Base-by-base conservation (phyloP, 2,329 filamentous ascomycete species). In the Penicillium decumbens region DNA sequence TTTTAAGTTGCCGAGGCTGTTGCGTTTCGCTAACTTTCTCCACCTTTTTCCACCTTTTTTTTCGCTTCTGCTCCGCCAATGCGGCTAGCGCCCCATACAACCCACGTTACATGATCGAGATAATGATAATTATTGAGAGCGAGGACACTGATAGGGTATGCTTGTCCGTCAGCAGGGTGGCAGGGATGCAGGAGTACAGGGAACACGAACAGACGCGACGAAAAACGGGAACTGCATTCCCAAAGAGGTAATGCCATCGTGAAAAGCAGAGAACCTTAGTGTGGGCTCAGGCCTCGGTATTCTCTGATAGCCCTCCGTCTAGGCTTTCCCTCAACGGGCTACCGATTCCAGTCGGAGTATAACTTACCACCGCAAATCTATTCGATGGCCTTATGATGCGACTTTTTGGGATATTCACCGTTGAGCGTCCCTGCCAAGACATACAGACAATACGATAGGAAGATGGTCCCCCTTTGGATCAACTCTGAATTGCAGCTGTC, bases 191-290 rank as follows among this genome's bases (percentile, higher is more conserved):
- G 9, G 6, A 23, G 27, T 40, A 29, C 24, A 35, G 39, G 3
- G 27, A 37, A 45, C 6, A n/a, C 12, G 3, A 40, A 41, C 27
- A 29, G 30, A 28, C 35, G 24, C 30, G 32, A 27, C 12, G 32
- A n/a, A 28, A 15, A n/a, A 20, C 46, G 46, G 53, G 50, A 53
- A 39, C 25, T 13, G 41, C 41, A 53, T 50, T 43, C 53, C 50
- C 50, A 45, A 46, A 46, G 10, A 25, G 47, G 53, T 33, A 53
- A 55, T 27, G 30, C 8, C 29, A n/a, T 18, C 2, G 18, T 18
- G 37, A 23, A 46, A 30, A 41, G 44, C 38, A 40, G 33, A 40
- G 5, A 40, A 2, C 12, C 32, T 33, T 35, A 7, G 23, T 18
- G 39, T 37, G 32, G 25, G 32, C 39, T 42, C 25, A 23, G 42